Evolutionary conservation across 495 filamentous ascomycete species (phyloP), one percentile per base, ranked within the genome.

Genomic region (Parathielavia hyrcaniae): DNA sequence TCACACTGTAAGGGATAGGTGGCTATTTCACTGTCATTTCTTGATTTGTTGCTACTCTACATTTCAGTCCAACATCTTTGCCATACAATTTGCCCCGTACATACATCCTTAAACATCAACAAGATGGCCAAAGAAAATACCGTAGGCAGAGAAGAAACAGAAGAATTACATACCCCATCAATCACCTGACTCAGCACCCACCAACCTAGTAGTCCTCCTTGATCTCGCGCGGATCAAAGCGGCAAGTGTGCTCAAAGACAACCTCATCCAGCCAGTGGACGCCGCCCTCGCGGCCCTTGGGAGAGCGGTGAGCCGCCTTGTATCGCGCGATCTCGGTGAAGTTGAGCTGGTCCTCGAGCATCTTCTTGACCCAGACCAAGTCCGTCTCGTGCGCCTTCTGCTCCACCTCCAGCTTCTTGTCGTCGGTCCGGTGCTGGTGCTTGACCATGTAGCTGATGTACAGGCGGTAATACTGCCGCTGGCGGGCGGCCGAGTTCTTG

Each of bases 201-300:
- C 40, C 35, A 9, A 19, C 14, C 19, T 38, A 56, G 17, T 55
- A 47, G 16, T 48, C 44, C 3, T 32, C 6, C 34, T 48, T 38
- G 11, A 47, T 11, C 14, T n/a, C 14, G 26, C 17, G 2, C 32
- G 17, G 23, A 20, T 41, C 58, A 13, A 56, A 50, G 9, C 23
- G 32, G 55, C 67, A 69, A n/a, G 46, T 53, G 38, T 68, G 60
- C 59, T 68, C 68, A 51, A 65, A 68, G 8, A 65, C 36, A 6
- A 70, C 61, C 58, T 54, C 44, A 46, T 70, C 68, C 8, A 68
- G 49, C 68, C 68, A 70, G 30, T 14, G 32, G n/a, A 47, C 39
- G 9, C 43, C 35, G 9, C 58, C 58, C 38, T 49, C 17, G 4
- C 58, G 26, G 5, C 6, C n/a, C 46, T 59, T 64, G 14, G 60